phyloP scores from a whole-genome alignment of 2,329 filamentous ascomycete genomes.

The Emmonsiellopsis sp. region DNA sequence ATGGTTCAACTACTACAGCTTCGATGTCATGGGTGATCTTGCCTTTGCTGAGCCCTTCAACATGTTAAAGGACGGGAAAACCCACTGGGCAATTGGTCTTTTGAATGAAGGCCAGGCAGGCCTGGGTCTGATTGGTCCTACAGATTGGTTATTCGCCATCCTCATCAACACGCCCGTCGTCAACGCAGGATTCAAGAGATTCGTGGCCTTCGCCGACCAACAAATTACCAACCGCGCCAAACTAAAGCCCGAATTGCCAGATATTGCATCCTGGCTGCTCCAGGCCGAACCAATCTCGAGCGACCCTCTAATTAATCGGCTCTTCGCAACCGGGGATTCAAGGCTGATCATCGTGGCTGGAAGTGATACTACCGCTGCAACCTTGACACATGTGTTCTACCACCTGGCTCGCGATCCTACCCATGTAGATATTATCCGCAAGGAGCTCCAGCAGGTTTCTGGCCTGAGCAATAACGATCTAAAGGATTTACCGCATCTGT shows the following conservation, averaged over 20 bases:
- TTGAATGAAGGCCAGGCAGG: constrained; percentile 12
- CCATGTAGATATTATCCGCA: constrained; percentile 22
- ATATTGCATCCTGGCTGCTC: constrained; percentile 7
- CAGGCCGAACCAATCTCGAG: background rate
- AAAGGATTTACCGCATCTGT: constrained; percentile 13
- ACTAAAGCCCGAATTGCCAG: constrained; percentile 4
- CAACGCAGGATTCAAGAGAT: background rate
- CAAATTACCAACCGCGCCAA: background rate
- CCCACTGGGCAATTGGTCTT: constrained; percentile 11
- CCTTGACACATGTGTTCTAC: constrained; percentile 27
- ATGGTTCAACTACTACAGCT: constrained; percentile 29
- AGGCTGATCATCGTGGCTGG: constrained; percentile 27
- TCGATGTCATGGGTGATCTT: constrained; percentile 37
- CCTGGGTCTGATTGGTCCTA: constrained; percentile 13
- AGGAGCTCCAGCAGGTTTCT: constrained; percentile 25
- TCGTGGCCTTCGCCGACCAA: background rate
- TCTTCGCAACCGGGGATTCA: background rate
- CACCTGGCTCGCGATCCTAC: constrained; percentile 23
- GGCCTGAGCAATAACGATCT: constrained; percentile 23
- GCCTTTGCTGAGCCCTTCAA: constrained; percentile 31
- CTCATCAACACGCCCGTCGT: constrained; percentile 4
- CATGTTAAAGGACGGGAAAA: constrained; percentile 20
- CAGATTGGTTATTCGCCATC: constrained; percentile 15
- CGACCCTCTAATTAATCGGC: background rate
- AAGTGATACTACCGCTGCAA: constrained; percentile 30